Conservation (phyloP, 164 flowering plant species). For the Vitis labrusca region DNA sequence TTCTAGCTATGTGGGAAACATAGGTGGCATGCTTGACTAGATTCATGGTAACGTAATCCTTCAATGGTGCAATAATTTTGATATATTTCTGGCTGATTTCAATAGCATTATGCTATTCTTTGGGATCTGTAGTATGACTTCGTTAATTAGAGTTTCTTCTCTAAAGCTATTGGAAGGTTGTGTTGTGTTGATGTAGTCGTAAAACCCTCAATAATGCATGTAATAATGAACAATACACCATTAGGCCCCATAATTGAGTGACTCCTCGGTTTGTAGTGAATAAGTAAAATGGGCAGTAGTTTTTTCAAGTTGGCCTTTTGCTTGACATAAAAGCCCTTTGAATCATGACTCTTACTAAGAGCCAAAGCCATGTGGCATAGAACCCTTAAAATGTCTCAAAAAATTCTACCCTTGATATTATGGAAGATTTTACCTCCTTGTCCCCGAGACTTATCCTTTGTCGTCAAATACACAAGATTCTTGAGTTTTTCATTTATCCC, state of each 20-base stretch:
- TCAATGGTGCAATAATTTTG: too few species aligned
- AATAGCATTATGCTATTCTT: too few species aligned
- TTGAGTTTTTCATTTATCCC: slow-evolving; percentile 28
- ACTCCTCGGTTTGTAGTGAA: slow-evolving; percentile 80
- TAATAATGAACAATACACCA: slow-evolving; percentile 84
- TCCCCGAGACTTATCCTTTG: slow-evolving; percentile 57
- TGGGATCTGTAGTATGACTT: too few species aligned
- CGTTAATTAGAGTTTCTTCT: too few species aligned
- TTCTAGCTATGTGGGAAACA: too few species aligned
- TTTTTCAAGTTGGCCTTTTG: slow-evolving; percentile 79
- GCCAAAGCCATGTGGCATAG: slow-evolving; percentile 70
- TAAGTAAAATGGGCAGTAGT: slow-evolving; percentile 86
- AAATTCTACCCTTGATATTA: slow-evolving; percentile 40
- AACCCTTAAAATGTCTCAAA: slow-evolving; percentile 61
- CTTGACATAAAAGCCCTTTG: slow-evolving; percentile 83
- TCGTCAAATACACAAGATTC: slow-evolving; percentile 49
- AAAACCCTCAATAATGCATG: slow-evolving; percentile 82
- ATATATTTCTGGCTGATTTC: too few species aligned
- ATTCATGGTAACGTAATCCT: too few species aligned
- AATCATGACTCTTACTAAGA: slow-evolving; percentile 79
- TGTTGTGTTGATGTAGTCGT: slow-evolving; percentile 44
- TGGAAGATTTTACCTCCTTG: slow-evolving; percentile 51
- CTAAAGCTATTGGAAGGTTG: too few species aligned
- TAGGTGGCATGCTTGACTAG: too few species aligned
- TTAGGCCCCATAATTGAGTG: slow-evolving; percentile 79